Evolutionary conservation across 441 rosid genomes (phyloP), one percentile per base, ranked within the genome.

Genomic region (Metrosideros polymorpha): DNA sequence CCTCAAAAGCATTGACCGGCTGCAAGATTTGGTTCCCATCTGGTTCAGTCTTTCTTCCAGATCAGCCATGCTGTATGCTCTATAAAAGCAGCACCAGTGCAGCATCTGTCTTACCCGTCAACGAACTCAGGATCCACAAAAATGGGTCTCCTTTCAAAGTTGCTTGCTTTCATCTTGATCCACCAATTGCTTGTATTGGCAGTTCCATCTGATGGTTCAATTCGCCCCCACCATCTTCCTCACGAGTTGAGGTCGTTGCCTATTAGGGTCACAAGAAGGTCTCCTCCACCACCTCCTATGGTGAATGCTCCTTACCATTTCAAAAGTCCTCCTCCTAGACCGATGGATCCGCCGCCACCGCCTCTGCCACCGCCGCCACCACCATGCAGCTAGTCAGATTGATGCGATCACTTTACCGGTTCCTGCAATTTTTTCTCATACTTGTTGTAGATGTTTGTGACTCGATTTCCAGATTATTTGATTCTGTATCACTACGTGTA

Each of bases 241-340:
- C 79, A 5, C 6, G 47, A 35, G 79, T 66, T 66, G 47, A 35
- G 27, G 15, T 9, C 3, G n/a, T 66, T 35, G 79, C 79, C 79
- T 22, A 9, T 32, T 35, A 35, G 1, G 77, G 77, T 9, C 45
- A 35, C 77, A 9, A 66, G 77, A 12, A 19, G 77, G 77, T 66
- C 79, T 66, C 45, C 79, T 19, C 79, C 79, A 22, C 86, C 89
- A 25, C 17, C 89, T 47, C 90, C 89, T 18, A 30, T 1, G 87
- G 24, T 49, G 17, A 57, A 35, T 76, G 10, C 2, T 32, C 83
- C 39, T 17, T 0, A 1, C n/a, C 39, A 8, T 9, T 15, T 12
- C 83, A 57, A 13, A 39, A 15, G 39, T 12, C 84, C 55, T 35
- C 87, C 87, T 82, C 87, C 85, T n/a, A 77, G 25, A 8, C 42